Evolutionary conservation across 352 stramenopile species (phyloP), one percentile per base, ranked within the genome.

Genomic region (Thraustochytrium sp.): DNA sequence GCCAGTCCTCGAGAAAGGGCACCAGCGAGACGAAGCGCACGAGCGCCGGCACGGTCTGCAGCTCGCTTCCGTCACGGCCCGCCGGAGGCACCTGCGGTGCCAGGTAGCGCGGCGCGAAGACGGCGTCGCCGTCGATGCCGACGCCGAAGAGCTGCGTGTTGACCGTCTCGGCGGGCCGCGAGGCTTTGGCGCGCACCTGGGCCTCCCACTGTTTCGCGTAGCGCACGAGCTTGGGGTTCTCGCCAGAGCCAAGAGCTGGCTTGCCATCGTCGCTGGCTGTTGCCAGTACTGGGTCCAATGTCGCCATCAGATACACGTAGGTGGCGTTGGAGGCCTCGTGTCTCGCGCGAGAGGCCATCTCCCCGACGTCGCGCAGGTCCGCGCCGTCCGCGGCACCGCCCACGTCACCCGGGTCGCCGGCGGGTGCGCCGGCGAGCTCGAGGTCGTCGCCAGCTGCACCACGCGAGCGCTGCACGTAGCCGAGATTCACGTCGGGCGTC

Each of bases 1-100:
- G 87, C 91, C 92, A 97, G 78, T 97, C 92, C 61, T 96, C 87
- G 0, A 97, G 85, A 55, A 96, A 96, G 21, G 94, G 93, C 29
- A 98, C 90, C 49, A 98, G 86, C 16, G 89, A 92, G 34, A 98
- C 94, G 82, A 94, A 98, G n/a, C 92, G 92, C 38, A 93, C 88
- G 18, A 94, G 74, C 9, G 31, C 40, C 23, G 42, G 46, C 21
- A 80, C 40, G n/a, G 34, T 36, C 2, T 72, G 31, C 51, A 80
- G 31, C 44, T 80, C 68, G n/a, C 8, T 49, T n/a, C 68, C 68
- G 26, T 80, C 68, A 21, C 42, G 48, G 2, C 68, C 68, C n/a
- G 26, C 68, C 5, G 68, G 68, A 1, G 68, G 68, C 18, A 80
- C 51, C 31, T 80, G 68, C 13, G 68, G 68, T 11, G 48, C 48